phyloP scores from a whole-genome alignment of 768 basidiomycete genomes.

The Tephrocybe sp. region DNA sequence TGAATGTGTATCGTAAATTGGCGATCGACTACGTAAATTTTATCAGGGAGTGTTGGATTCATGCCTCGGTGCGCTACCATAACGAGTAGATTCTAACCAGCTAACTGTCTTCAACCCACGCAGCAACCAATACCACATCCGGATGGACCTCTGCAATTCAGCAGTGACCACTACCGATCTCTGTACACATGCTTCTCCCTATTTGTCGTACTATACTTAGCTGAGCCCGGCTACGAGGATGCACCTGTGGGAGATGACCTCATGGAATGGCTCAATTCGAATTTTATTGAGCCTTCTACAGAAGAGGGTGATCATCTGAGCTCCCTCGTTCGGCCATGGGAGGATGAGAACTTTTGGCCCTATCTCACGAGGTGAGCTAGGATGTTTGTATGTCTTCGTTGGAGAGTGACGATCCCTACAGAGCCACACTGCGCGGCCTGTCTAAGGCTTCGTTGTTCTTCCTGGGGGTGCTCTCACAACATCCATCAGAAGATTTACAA shows the following conservation, averaged over 20 bases:
- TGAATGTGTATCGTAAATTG: slow-evolving; percentile 62
- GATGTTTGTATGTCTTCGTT: neutral
- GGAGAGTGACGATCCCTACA: slow-evolving; percentile 25
- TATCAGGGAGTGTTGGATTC: slow-evolving; percentile 74
- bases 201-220: slow-evolving; percentile 80
- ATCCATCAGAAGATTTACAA: slow-evolving; percentile 70
- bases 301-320: slow-evolving; percentile 84
- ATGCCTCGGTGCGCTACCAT: slow-evolving; percentile 71
- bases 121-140: slow-evolving; percentile 47
- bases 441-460: slow-evolving; percentile 84
- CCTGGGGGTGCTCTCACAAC: slow-evolving; percentile 64
- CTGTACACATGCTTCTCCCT: slow-evolving; percentile 83
- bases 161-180: slow-evolving; percentile 64
- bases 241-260: slow-evolving; percentile 91
- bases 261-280: slow-evolving; percentile 95
- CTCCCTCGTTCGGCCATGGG: slow-evolving; percentile 70
- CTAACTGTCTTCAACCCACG: too few relatives aligned
- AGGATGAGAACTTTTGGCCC: slow-evolving; percentile 81
- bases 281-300: slow-evolving; percentile 85
- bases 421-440: slow-evolving; percentile 82
- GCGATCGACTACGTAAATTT: slow-evolving; percentile 75
- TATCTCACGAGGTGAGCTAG: slow-evolving; percentile 69
- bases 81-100: too few relatives aligned
- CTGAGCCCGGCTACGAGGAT: slow-evolving; percentile 77
- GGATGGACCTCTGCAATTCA: slow-evolving; percentile 49